Evolutionary conservation across 108 stramenopile species (phyloP).

Genomic region (Schizochytrium sp.): DNA sequence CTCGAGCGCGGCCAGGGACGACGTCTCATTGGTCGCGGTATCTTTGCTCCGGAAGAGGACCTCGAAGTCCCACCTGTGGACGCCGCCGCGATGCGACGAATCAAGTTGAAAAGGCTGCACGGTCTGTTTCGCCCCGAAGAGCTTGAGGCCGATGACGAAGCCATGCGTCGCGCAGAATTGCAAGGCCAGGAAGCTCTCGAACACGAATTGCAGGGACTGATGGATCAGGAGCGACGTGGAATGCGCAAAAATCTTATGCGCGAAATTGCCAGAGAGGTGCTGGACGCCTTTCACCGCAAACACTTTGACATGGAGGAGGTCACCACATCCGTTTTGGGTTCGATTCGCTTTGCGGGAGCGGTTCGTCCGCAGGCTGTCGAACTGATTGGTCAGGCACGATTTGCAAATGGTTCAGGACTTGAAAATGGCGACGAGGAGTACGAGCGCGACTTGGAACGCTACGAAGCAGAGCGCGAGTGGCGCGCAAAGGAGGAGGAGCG

Average conservation of each 20-base stretch:
- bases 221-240: neutral
- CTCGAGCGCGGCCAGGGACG: neutral
- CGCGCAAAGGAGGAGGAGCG: neutral
- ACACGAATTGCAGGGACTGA: neutral
- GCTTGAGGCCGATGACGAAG: neutral
- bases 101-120: neutral
- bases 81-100: neutral
- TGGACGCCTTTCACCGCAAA: neutral
- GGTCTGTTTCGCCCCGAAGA: neutral
- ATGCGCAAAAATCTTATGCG: neutral
- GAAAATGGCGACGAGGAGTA: constrained; percentile 7
- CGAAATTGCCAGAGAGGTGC: neutral
- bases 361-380: neutral
- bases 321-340: neutral
- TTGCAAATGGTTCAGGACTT: neutral
- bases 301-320: neutral
- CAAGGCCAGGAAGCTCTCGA: neutral
- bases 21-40: neutral
- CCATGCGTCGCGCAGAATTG: neutral
- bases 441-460: neutral
- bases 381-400: neutral
- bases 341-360: neutral
- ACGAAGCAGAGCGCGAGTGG: neutral
- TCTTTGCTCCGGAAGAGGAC: neutral
- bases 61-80: neutral